phyloP scores from a whole-genome alignment of 345 rosid genomes.

The Pistacia vera region DNA sequence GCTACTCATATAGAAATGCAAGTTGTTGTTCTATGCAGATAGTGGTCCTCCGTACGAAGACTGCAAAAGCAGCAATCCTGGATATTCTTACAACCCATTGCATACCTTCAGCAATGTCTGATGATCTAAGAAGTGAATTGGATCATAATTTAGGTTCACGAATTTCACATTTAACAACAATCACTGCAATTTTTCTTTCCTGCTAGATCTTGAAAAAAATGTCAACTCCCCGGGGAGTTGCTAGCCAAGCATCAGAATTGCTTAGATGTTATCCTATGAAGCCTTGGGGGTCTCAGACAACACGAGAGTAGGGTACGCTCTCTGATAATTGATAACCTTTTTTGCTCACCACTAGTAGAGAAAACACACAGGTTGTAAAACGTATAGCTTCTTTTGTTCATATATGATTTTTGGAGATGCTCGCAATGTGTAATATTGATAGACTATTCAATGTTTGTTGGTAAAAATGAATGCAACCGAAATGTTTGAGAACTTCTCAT shows the following conservation, averaged over 20 bases:
- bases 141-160: background rate
- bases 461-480: background rate
- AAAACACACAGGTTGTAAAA: background rate
- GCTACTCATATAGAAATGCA: background rate
- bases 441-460: background rate
- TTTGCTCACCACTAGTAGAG: background rate
- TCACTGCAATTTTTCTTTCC: background rate
- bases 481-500: no score
- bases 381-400: background rate
- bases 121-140: slow-evolving; percentile 54
- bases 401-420: background rate
- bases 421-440: background rate
- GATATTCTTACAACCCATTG: slow-evolving; percentile 67
- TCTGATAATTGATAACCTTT: background rate
- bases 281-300: background rate
- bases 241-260: background rate
- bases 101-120: slow-evolving; percentile 70
- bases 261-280: background rate
- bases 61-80: slow-evolving; percentile 57
- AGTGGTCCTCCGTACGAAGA: slow-evolving; percentile 51
- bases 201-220: slow-evolving; percentile 1
- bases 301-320: background rate
- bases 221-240: background rate
- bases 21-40: slow-evolving; percentile 37
- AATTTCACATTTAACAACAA: background rate